These are phyloP conservation scores for Erythrobasidium yunnanense DNA, from an alignment of 768 basidiomycete species.

Conservation along the genomic window DNA sequence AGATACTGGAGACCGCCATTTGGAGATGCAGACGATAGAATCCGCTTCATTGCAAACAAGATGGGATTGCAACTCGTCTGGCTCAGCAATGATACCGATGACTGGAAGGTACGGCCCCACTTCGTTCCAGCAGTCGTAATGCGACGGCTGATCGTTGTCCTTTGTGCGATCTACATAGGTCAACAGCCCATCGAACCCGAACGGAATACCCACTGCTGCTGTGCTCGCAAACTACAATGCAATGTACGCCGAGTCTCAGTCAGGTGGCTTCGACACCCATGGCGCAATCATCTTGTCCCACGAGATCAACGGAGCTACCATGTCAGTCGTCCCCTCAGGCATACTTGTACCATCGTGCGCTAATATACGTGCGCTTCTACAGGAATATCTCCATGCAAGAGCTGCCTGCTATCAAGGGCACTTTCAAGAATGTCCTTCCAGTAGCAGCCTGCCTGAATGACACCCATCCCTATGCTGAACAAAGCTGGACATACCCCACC, in stretches of 20 bases:
- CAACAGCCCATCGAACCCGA: not conserved
- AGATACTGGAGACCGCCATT: conserved; percentile 42
- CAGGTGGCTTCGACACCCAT: not conserved
- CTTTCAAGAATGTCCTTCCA: conserved; percentile 20
- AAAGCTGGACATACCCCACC: conserved; percentile 8
- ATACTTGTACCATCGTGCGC: not conserved
- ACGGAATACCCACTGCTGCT: conserved; percentile 5
- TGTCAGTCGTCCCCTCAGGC: not conserved
- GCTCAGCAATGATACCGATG: too few relatives aligned
- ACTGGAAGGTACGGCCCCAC: too few relatives aligned
- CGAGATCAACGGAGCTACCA: conserved; percentile 18
- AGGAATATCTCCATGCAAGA: conserved; percentile 10
- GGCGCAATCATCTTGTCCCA: conserved; percentile 21
- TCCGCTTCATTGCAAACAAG: conserved; percentile 34
- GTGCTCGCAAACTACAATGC: conserved; percentile 3
- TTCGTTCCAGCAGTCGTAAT: too few relatives aligned
- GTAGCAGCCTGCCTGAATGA: conserved; percentile 21
- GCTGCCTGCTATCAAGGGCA: not conserved
- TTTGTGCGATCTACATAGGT: too few relatives aligned
- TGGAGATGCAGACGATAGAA: conserved; percentile 37
- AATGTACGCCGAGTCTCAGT: not conserved
- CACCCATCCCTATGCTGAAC: conserved; percentile 13
- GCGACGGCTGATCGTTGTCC: too few relatives aligned
- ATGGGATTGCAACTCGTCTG: too few relatives aligned
- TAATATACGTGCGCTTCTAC: not conserved